Evolutionary conservation across 2,329 filamentous ascomycete species (phyloP), one percentile per base, ranked within the genome.

Genomic region (Calonectria crousiana): DNA sequence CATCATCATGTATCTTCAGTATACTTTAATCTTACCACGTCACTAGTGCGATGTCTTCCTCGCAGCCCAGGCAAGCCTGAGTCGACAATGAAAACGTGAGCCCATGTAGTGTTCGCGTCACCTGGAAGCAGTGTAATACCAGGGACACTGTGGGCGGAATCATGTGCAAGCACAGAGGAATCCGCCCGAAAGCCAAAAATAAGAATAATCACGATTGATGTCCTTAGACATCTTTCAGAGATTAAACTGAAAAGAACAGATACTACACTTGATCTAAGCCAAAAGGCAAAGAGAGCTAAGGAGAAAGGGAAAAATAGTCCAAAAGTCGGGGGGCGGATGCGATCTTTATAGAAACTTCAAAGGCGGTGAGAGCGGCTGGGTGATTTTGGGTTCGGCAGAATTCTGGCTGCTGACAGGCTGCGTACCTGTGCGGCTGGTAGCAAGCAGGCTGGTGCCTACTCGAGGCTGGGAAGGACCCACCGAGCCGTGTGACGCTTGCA

Each of bases 191-290:
- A 30, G 66, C 78, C 84, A 86, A 86, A 85, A 85, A 96, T 95
- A 90, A 89, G 93, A 92, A 91, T 95, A 95, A 96, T 95, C 93
- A 92, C 89, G 89, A 90, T 90, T 91, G 89, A 89, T 88, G 88
- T 89, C 91, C 89, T 87, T 94, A 91, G 92, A 89, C 88, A 88
- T 89, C 90, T 95, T 94, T 93, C 93, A 95, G 94, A 93, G 92
- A 95, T 95, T 95, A 96, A 95, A 95, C 94, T 96, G 92, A 95
- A 94, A 95, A 95, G 93, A 95, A 95, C 93, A 95, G 93, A 94
- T 95, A 95, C 93, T 95, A 95, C 93, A 95, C 93, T 95, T 95
- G 93, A 95, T 95, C 93, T 95, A 94, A 94, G 92, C 92, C 89
- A 91, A 89, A 89, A 88, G 87, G 84, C 84, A 85, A 85, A 85